phyloP scores from a whole-genome alignment of 2,329 filamentous ascomycete genomes.

The Phoma sp. region DNA sequence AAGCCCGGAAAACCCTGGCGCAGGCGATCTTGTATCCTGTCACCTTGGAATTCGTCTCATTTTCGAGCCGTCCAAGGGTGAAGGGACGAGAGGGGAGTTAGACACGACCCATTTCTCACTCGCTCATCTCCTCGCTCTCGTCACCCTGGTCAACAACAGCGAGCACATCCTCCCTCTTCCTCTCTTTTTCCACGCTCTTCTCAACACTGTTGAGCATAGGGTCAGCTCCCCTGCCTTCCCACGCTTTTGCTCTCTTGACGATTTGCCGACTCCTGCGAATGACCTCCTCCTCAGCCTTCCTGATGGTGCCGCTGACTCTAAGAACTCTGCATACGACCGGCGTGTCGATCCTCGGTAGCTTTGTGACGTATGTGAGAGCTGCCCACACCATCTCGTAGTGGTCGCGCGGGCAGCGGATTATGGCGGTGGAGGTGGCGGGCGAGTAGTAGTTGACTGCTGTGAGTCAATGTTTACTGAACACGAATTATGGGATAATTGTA shows the following conservation, averaged over 20 bases:
- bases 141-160: conserved; percentile 23
- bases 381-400: conserved; percentile 92
- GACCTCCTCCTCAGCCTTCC: conserved; percentile 89
- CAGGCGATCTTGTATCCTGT: neutral
- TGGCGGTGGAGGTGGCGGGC: conserved; percentile 90
- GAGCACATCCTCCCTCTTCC: conserved; percentile 11
- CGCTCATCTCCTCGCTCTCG: conserved; percentile 34
- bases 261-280: conserved; percentile 77
- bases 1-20: neutral
- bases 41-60: neutral
- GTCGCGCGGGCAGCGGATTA: conserved; percentile 81
- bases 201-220: conserved; percentile 12
- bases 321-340: conserved; percentile 84
- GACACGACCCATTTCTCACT: conserved; percentile 9
- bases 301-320: conserved; percentile 89
- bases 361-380: conserved; percentile 80
- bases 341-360: conserved; percentile 67
- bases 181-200: conserved; percentile 14
- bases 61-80: neutral
- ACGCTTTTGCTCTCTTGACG: conserved; percentile 70
- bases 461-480: neutral
- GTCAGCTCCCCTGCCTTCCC: conserved; percentile 20
- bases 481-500: neutral
- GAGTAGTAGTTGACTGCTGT: conserved; percentile 87
- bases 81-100: too few relatives aligned